Evolutionary conservation across 148 eudicot species (phyloP).

Genomic region (Heliosperma pusillum): DNA sequence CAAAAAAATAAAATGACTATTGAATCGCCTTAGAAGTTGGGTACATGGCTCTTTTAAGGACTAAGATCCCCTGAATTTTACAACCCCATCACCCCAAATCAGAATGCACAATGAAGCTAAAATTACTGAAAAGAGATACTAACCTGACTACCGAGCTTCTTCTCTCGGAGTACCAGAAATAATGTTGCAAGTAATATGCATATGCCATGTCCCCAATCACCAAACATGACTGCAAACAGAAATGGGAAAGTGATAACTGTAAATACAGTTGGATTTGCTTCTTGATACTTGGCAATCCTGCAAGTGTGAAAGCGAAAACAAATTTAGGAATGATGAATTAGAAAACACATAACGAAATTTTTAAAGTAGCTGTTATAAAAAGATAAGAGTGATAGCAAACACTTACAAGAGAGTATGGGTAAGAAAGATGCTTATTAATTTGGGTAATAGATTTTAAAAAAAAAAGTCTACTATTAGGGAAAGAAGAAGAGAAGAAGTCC

Average conservation of each 20-base stretch:
- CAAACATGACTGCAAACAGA: conserved; percentile 67
- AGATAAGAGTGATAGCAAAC: background rate
- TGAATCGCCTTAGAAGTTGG: too few relatives aligned
- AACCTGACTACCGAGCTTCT: conserved; percentile 50
- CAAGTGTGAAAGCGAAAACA: conserved; percentile 13
- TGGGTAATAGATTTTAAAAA: too few relatives aligned
- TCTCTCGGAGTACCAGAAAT: conserved; percentile 39
- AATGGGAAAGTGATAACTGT: conserved; percentile 57
- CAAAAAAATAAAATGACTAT: background rate
- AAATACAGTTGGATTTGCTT: conserved; percentile 55
- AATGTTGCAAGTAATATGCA: conserved; percentile 49
- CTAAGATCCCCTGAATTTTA: background rate
- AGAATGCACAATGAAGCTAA: background rate
- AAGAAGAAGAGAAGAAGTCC: background rate
- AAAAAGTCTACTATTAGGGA: background rate
- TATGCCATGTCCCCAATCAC: conserved; percentile 69
- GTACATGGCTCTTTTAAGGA: background rate
- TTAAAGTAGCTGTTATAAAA: background rate
- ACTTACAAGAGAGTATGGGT: background rate
- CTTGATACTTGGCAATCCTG: conserved; percentile 61
- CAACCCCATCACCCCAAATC: background rate
- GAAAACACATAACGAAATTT: background rate
- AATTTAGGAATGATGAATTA: conserved; percentile 14
- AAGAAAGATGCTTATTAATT: background rate
- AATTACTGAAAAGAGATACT: background rate